phyloP scores from a whole-genome alignment of 164 flowering plant species.

The Tinospora cordifolia region DNA sequence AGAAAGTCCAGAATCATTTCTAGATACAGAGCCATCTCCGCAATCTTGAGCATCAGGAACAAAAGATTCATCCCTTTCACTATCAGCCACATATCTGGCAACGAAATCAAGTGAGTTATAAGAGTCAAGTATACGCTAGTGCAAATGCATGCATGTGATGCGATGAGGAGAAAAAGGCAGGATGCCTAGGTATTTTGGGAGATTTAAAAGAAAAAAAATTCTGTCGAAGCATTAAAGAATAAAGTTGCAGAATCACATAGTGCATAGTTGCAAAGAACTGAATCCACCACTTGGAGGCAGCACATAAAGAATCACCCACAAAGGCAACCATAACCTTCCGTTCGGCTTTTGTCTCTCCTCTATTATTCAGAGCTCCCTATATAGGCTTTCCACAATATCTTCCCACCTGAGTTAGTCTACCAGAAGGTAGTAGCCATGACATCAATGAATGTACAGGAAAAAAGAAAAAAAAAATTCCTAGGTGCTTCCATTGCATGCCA shows the following conservation, averaged over 20 bases:
- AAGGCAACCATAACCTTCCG: too few species aligned
- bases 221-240: background rate
- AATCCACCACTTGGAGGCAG: slow-evolving; percentile 5
- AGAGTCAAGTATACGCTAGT: background rate
- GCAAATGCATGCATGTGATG: background rate
- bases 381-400: background rate
- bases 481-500: background rate
- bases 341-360: too few species aligned
- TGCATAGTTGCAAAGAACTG: background rate
- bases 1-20: slow-evolving; percentile 10
- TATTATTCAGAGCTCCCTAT: too few species aligned
- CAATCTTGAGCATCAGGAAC: slow-evolving; percentile 23
- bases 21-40: slow-evolving; percentile 13
- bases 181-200: background rate
- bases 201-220: background rate
- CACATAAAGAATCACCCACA: too few species aligned
- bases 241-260: background rate
- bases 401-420: background rate
- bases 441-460: background rate
- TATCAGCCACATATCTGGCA: slow-evolving; percentile 35
- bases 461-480: background rate
- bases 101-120: slow-evolving; percentile 9
- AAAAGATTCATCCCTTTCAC: slow-evolving; percentile 18
- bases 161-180: background rate
- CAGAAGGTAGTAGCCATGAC: background rate